These are phyloP conservation scores for Kentomonas sorsogonicus DNA, from an alignment of 208 protist genomes.

Conservation along the genomic window DNA sequence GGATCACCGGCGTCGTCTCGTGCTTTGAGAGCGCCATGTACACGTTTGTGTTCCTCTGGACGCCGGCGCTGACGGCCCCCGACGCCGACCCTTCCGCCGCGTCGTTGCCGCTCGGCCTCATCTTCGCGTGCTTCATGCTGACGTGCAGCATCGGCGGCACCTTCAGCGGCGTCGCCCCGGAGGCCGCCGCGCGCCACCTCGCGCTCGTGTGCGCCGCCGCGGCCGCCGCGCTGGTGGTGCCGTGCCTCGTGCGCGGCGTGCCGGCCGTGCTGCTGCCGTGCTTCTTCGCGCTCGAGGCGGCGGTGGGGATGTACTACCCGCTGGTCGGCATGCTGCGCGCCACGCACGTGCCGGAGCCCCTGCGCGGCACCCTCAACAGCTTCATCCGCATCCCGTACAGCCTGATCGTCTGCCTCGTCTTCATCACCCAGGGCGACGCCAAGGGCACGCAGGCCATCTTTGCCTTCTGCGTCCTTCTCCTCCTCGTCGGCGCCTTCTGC, in stretches of 20 bases:
- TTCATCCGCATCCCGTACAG: background rate
- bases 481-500: no score
- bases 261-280: no score
- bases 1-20: constrained; percentile 28
- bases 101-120: constrained; percentile 11
- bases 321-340: background rate
- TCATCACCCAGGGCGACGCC: no score
- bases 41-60: constrained; percentile 28
- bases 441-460: no score
- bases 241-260: no score
- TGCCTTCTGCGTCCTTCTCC: no score
- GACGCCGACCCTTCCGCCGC: constrained; percentile 26
- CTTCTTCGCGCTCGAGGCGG: no score
- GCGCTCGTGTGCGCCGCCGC: background rate
- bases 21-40: no score
- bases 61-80: constrained; percentile 29
- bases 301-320: no score
- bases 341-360: background rate
- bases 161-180: background rate
- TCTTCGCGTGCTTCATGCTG: constrained; percentile 3
- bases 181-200: background rate
- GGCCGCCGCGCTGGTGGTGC: background rate
- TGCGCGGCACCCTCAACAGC: no score
- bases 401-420: background rate
- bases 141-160: background rate